Evolutionary conservation across 306 rosid species (phyloP).

Genomic region (Lagenaria siceraria): DNA sequence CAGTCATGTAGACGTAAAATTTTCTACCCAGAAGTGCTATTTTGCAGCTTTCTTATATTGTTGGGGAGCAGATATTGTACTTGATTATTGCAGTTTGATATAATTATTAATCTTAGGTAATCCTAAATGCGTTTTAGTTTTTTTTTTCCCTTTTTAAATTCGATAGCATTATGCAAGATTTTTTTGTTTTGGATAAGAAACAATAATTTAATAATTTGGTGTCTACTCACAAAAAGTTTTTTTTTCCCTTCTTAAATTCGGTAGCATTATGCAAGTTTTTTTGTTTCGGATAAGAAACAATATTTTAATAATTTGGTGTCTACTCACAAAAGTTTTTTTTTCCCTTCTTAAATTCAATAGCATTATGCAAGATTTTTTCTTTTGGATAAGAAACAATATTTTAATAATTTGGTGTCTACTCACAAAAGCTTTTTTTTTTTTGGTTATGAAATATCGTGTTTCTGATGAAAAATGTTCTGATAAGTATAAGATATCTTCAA

Average conservation of each 20-base stretch:
- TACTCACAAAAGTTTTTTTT: no score
- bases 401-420: no score
- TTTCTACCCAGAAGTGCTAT: neutral
- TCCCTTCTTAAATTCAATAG: no score
- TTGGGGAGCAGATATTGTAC: neutral
- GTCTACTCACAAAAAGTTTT: neutral
- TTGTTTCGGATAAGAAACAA: no score
- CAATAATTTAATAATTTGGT: neutral
- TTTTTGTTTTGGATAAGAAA: neutral
- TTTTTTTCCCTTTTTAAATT: neutral
- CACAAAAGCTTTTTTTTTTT: no score
- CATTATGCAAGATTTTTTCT: no score
- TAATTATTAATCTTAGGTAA: neutral
- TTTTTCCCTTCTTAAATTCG: no score
- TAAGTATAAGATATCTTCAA: neutral
- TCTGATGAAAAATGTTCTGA: neutral
- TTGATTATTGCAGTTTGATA: neutral
- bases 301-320: no score
- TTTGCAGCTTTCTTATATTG: neutral
- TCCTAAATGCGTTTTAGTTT: neutral
- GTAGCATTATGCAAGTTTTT: no score
- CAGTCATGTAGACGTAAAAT: neutral
- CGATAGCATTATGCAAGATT: neutral
- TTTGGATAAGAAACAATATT: no score
- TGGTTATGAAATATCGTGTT: neutral